A percentile compares a stretch with the other conserved stretches of the same genome.
Conservation (phyloP, 495 filamentous ascomycete species). For the Sordaria brevicollis region DNA sequence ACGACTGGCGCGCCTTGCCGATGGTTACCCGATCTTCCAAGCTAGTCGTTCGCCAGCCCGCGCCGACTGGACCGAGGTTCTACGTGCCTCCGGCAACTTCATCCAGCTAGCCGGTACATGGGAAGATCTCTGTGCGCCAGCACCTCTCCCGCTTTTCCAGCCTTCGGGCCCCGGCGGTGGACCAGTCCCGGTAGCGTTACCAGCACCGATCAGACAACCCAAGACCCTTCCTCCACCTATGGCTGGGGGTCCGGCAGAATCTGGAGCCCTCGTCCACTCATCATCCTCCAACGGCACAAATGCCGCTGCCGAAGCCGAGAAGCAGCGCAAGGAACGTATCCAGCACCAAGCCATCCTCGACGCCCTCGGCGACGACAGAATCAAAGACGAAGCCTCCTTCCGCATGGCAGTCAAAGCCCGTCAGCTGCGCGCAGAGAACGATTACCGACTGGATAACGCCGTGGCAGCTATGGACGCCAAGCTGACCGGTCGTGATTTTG, state of each 20-base stretch:
- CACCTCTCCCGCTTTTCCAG: constrained; percentile 39
- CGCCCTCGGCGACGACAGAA: constrained; percentile 52
- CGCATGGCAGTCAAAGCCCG: constrained; percentile 49
- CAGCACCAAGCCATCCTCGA: constrained; percentile 56
- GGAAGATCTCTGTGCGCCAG: constrained; percentile 62
- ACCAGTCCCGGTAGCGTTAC: constrained; percentile 2
- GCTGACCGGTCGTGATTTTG: neutral
- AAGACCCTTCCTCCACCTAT: constrained; percentile 1
- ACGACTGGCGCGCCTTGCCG: constrained; percentile 58
- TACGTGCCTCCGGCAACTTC: constrained; percentile 56
- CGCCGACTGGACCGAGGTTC: constrained; percentile 69
- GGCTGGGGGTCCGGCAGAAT: neutral
- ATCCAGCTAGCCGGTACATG: constrained; percentile 50
- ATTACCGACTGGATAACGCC: constrained; percentile 29
- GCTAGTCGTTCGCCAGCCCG: constrained; percentile 60
- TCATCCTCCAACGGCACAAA: neutral
- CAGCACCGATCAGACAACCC: neutral
- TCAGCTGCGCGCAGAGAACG: constrained; percentile 43
- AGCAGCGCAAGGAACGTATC: constrained; percentile 42
- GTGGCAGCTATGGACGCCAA: constrained; percentile 10
- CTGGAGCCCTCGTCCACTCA: neutral
- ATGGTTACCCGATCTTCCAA: constrained; percentile 73
- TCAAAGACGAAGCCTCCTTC: constrained; percentile 53
- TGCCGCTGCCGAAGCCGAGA: constrained; percentile 30
- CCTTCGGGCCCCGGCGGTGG: constrained; percentile 1